These are phyloP conservation scores for Dactylellina leptospora DNA, from an alignment of 2,329 filamentous ascomycete species.

Conservation along the genomic window DNA sequence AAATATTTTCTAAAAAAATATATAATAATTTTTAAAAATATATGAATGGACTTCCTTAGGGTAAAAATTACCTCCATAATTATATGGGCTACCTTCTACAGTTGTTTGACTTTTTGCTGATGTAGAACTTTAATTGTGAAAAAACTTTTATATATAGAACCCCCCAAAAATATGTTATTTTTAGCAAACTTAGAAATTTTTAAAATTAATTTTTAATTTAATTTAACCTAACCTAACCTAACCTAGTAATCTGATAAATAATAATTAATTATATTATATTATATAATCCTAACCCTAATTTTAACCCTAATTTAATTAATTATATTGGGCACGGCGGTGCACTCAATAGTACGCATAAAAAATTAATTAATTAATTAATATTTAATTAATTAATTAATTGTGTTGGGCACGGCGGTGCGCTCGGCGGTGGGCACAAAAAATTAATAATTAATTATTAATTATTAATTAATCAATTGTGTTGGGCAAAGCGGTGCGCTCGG, in stretches of 20 bases:
- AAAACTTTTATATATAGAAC: neutral
- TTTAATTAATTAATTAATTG: neutral
- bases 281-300: neutral
- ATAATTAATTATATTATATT: neutral
- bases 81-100: neutral
- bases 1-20: neutral
- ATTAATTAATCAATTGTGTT: neutral
- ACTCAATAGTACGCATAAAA: neutral
- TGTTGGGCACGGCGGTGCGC: too few relatives aligned
- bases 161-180: neutral
- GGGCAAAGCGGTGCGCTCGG: neutral
- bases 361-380: neutral
- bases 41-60: neutral
- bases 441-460: neutral
- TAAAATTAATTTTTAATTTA: neutral
- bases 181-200: neutral
- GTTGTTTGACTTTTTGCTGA: neutral
- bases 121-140: neutral
- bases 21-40: neutral
- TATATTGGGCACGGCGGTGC: neutral
- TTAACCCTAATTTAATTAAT: neutral
- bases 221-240: too few relatives aligned
- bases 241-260: too few relatives aligned
- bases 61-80: neutral
- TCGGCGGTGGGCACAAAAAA: too few relatives aligned